phyloP scores from a whole-genome alignment of 805 yeast genomes.

The Nakazawaea pomicola region DNA sequence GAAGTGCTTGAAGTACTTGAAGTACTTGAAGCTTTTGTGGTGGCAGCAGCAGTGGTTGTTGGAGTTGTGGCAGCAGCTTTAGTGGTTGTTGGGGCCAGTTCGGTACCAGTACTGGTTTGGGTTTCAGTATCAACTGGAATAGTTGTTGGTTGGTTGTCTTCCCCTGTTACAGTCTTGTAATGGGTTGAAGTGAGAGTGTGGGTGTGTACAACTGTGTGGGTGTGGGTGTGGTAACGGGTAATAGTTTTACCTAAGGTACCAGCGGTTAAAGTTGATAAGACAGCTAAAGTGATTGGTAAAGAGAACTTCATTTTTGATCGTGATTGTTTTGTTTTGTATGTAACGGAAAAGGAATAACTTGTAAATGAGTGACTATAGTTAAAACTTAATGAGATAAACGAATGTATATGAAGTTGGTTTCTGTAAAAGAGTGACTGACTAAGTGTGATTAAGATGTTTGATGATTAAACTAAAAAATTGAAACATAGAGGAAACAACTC shows the following conservation, averaged over 20 bases:
- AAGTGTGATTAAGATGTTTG: neutral
- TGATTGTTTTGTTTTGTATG: neutral
- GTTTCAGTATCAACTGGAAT: conserved; percentile 5
- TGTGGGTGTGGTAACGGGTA: conserved; percentile 9
- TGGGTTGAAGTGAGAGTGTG: conserved; percentile 5
- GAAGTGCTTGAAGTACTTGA: conserved; percentile 15
- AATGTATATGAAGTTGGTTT: neutral
- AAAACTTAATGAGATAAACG: neutral
- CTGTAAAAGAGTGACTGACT: conserved; percentile 5
- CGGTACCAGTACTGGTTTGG: conserved; percentile 12
- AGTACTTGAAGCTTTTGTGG: conserved; percentile 15
- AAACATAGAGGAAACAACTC: neutral
- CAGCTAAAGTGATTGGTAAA: conserved; percentile 10
- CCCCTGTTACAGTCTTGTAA: conserved; percentile 9
- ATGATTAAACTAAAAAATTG: neutral
- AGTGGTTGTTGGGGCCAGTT: conserved; percentile 15
- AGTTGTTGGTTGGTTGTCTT: neutral
- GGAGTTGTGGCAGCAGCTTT: conserved; percentile 12
- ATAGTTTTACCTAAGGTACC: conserved; percentile 10
- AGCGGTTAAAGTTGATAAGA: conserved; percentile 11
- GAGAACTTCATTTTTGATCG: conserved; percentile 12
- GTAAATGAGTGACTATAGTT: conserved; percentile 8
- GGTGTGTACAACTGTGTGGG: conserved; percentile 10
- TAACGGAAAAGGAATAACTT: neutral
- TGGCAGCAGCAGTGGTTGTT: conserved; percentile 17